Percentiles rank a stretch among this genome's conserved stretches.
These are phyloP conservation scores for Warburgia ugandensis DNA, from an alignment of 164 flowering plant genomes.

Conservation along the genomic window DNA sequence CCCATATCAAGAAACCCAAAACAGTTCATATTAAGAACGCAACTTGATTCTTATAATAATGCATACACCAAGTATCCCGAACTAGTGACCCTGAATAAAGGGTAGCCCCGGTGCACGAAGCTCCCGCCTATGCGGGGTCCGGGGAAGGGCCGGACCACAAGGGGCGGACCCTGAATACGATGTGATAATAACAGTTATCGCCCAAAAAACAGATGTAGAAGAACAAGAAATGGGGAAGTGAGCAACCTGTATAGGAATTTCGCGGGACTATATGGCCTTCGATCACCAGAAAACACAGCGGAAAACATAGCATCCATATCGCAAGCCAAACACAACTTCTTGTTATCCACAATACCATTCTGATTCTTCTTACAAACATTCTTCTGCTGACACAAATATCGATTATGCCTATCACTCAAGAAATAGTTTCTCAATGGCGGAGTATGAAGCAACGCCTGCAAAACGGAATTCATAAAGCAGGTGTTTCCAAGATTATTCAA, in stretches of 20 bases:
- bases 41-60: too few species aligned
- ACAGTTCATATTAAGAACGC: too few species aligned
- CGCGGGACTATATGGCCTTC: constrained; percentile 75
- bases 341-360: too few species aligned
- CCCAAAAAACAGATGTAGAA: background rate
- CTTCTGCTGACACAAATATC: constrained; percentile 52
- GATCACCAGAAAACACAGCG: constrained; percentile 68
- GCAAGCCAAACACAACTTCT: constrained; percentile 66
- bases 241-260: constrained; percentile 71
- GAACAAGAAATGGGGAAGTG: background rate
- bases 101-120: too few species aligned
- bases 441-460: constrained; percentile 86
- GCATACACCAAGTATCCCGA: too few species aligned
- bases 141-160: too few species aligned
- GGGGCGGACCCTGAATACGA: too few species aligned
- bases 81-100: too few species aligned
- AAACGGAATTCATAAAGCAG: constrained; percentile 90
- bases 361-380: too few species aligned
- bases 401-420: constrained; percentile 72
- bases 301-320: constrained; percentile 75
- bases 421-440: constrained; percentile 86
- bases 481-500: constrained; percentile 82
- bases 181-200: background rate
- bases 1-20: too few species aligned
- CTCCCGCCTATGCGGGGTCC: too few species aligned